Base-by-base conservation (phyloP, 2,329 filamentous ascomycete species). In the Penicillium janthinellum region DNA sequence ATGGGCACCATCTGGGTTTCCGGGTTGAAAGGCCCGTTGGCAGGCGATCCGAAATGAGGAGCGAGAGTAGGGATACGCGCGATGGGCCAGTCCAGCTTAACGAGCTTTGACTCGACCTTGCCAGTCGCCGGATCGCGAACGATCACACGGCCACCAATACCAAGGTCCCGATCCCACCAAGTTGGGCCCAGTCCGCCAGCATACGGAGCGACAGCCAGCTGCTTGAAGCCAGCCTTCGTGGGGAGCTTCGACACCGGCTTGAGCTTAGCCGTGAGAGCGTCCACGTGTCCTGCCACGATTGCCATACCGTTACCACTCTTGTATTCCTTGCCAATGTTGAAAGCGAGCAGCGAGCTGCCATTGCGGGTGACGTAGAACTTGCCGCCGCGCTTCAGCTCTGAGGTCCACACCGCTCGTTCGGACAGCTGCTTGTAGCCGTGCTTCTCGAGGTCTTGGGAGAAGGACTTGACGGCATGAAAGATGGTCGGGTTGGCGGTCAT, bases 91-190 rank as follows among this genome's bases (percentile, higher is more conserved):
- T 89, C 91, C 53, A 98, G 82, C 80, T 96, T 96, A 62, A 97
- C 93, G 48, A 98, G 83, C 79, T 88, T 91, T 34, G 86, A 88
- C 22, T 84, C 82, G 38, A 96, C 91, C 83, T 94, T 96, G 66
- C 89, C 89, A 2, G 86, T 85, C 50, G 81, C 78, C 4, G 83
- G 74, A 67, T 96, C 88, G 64, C 88, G 90, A 48, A 98, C 88
- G 51, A 98, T 82, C 4, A 98, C 94, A 47, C 92, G 84, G 41
- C 95, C 95, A 64, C 92, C 95, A 68, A 98, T 90, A 65, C 90
- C 89, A 54, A 99, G 84, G 75, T 99, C 95, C 39, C 95, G 87
- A 76, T 98, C 95, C 94, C 93, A 98, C 95, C 95, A 98, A 0
- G 95, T 98, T 63, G 83, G 82, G 73, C 93, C 95, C 62, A 98